phyloP scores from a whole-genome alignment of 2,329 filamentous ascomycete species.

The Podosphaera fusca region DNA sequence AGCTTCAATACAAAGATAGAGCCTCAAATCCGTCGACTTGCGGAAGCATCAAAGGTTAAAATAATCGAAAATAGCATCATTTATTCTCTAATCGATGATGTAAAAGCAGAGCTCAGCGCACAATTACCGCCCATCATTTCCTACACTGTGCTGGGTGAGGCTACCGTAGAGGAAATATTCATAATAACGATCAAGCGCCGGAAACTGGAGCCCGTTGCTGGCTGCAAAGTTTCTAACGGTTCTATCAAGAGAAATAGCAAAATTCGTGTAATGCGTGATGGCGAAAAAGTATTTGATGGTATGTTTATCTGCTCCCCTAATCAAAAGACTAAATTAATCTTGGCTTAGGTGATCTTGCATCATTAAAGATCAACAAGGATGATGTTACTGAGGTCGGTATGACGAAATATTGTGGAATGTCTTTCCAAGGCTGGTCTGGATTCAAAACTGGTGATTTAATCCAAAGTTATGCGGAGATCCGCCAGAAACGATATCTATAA shows the following conservation, averaged over 20 bases:
- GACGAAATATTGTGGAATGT: conserved; percentile 80
- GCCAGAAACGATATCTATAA: conserved; percentile 32
- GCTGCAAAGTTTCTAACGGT: conserved; percentile 72
- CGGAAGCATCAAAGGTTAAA: conserved; percentile 45
- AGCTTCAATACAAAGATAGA: conserved; percentile 64
- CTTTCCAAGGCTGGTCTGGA: conserved; percentile 56
- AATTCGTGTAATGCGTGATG: conserved; percentile 48
- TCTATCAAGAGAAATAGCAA: conserved; percentile 36
- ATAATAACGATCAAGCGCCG: conserved; percentile 57
- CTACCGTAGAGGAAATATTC: conserved; percentile 65
- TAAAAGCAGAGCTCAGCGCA: conserved; percentile 43
- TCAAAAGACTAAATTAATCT: conserved; percentile 3
- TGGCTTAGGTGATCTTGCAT: conserved; percentile 44
- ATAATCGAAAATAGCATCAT: conserved; percentile 77
- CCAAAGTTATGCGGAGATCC: conserved; percentile 64
- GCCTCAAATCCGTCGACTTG: conserved; percentile 41
- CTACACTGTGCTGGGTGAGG: conserved; percentile 61
- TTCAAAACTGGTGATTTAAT: conserved; percentile 66
- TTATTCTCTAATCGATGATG: conserved; percentile 54
- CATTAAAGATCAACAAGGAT: conserved; percentile 81
- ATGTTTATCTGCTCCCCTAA: conserved; percentile 20
- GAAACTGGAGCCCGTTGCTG: conserved; percentile 53
- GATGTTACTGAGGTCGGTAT: conserved; percentile 77
- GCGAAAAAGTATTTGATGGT: conserved; percentile 63
- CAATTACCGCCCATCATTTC: conserved; percentile 43